Base-by-base conservation (phyloP, 2,329 filamentous ascomycete genomes). In the Colletotrichum musae region DNA sequence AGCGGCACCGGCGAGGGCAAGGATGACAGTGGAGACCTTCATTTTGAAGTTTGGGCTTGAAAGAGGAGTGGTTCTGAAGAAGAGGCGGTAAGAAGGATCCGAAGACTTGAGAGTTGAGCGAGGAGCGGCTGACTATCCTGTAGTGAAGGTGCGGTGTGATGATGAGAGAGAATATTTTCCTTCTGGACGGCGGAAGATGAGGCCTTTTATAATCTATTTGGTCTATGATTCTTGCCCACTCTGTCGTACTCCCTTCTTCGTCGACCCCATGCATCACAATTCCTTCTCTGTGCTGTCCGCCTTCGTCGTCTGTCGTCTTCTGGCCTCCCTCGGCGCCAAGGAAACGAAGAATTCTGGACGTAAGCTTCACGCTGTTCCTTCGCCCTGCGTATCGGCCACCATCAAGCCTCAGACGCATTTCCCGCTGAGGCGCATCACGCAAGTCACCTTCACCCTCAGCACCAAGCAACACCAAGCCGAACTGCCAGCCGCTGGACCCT, bases 121-220 rank as follows among this genome's bases (percentile, higher is more conserved):
- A 52, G 61, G 52, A 62, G 70, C 48, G 43, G 61, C 70, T 71
- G 47, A 58, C 66, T 71, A 71, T 65, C 66, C 57, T 71, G 70
- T 57, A 58, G 50, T 59, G 50, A 48, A 58, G 47, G 39, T 28
- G 41, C n/a, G 32, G 47, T 63, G 53, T 65, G 60, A 60, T 69
- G 68, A 65, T 41, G 70, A 58, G 21, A 41, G 26, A 36, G 32
- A 36, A 39, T 13, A 45, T 53, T 9, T 32, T 6, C 2, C 12
- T 24, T 18, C 3, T 36, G 24, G 16, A n/a, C n/a, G 59, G 52
- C 39, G 32, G 70, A 58, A 24, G 36, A 58, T 32, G 51, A 64
- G 16, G 45, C 21, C 10, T 61, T 68, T 63, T 72, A 68, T 72
- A 70, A 61, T 64, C 24, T 21, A 52, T 32, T 1, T n/a, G 36